These are phyloP conservation scores for Corniculantispora saksenae DNA, from an alignment of 2,329 filamentous ascomycete species.

Conservation along the genomic window DNA sequence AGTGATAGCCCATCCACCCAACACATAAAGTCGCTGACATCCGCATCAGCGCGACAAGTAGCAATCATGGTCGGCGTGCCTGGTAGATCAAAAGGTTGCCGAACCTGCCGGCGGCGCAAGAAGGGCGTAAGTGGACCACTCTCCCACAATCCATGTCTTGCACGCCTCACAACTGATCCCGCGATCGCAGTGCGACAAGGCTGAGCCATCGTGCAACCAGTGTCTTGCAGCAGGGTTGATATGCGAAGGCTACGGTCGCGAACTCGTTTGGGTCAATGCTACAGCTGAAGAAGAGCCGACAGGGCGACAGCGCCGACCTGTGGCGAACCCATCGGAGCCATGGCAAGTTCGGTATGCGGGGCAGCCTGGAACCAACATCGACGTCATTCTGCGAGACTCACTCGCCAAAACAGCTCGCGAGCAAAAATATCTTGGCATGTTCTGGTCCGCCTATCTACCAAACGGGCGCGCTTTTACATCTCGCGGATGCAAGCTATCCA, in stretches of 20 bases:
- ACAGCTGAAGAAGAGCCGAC: conserved; percentile 4
- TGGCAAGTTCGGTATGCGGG: conserved; percentile 13
- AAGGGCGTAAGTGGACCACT: conserved; percentile 12
- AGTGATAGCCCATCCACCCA: not conserved
- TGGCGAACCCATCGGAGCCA: not conserved
- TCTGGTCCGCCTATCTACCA: conserved; percentile 17
- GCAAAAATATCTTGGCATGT: conserved; percentile 15
- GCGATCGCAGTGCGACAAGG: conserved; percentile 7
- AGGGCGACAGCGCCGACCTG: not conserved
- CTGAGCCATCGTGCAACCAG: conserved; percentile 7
- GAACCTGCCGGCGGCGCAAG: conserved; percentile 12
- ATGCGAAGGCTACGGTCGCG: conserved; percentile 11
- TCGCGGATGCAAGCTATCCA: conserved; percentile 1
- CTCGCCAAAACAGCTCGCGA: conserved; percentile 11
- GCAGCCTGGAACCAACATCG: not conserved
- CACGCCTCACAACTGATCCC: not conserved
- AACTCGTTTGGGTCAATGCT: conserved; percentile 16
- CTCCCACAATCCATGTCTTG: not conserved
- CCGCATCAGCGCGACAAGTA: not conserved
- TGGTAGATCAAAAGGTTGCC: conserved; percentile 14
- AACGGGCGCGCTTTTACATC: conserved; percentile 9
- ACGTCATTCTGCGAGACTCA: conserved; percentile 1
- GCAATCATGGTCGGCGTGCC: conserved; percentile 9
- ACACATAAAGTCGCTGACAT: too few species aligned
- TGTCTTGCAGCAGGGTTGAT: not conserved